These are phyloP conservation scores for Aspergillus quadricinctus DNA, from an alignment of 2,329 filamentous ascomycete genomes.

Conservation along the genomic window DNA sequence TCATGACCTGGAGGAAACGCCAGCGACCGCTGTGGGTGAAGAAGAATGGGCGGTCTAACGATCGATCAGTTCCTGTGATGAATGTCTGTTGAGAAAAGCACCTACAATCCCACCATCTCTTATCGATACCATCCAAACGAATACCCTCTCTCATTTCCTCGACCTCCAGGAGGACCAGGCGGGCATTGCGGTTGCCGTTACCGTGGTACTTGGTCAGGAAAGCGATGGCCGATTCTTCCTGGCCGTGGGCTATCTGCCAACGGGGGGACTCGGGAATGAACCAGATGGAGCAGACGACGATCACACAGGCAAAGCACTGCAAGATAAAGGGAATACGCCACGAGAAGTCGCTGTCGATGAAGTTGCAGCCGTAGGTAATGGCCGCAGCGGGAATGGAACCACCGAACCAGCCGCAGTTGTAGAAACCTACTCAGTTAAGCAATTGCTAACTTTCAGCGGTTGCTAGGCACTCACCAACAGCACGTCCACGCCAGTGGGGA, in stretches of 20 bases:
- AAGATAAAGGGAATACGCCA: conserved; percentile 65
- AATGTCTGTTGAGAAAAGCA: background rate
- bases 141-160: conserved; percentile 37
- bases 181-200: conserved; percentile 22
- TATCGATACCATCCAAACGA: conserved; percentile 45
- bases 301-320: conserved; percentile 58
- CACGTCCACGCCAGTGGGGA: conserved; percentile 50
- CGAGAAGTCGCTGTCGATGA: conserved; percentile 45
- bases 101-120: conserved; percentile 46
- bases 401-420: conserved; percentile 53
- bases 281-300: conserved; percentile 53
- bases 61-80: background rate
- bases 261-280: conserved; percentile 53
- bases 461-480: conserved; percentile 35
- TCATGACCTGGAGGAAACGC: conserved; percentile 47
- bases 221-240: conserved; percentile 17
- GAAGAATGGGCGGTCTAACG: conserved; percentile 43
- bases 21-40: conserved; percentile 45
- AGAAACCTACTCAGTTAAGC: conserved; percentile 32
- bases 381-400: conserved; percentile 49
- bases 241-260: conserved; percentile 21
- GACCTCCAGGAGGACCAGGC: conserved; percentile 23
- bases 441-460: background rate
- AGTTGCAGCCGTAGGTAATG: conserved; percentile 46
- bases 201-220: conserved; percentile 25